phyloP scores from a whole-genome alignment of 345 rosid genomes.

The Isatis tinctoria region DNA sequence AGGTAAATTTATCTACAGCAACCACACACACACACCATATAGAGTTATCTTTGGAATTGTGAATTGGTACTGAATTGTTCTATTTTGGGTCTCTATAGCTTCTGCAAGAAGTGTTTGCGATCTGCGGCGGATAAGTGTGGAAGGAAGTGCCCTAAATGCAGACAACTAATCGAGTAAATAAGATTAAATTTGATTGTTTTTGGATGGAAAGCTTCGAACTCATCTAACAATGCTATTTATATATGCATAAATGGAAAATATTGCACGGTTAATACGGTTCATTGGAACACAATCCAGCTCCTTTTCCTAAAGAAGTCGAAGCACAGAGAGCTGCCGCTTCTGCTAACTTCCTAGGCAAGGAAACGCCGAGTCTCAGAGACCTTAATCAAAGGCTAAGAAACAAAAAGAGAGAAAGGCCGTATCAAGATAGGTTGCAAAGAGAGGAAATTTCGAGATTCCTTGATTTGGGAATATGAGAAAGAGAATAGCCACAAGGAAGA shows the following conservation, averaged over 20 bases:
- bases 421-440: slow-evolving; percentile 60
- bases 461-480: no score
- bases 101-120: no score
- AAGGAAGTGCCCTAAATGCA: slow-evolving; percentile 92
- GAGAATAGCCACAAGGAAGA: no score
- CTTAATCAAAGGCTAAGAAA: slow-evolving; percentile 10
- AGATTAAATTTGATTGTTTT: not conserved
- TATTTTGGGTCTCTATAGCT: no score
- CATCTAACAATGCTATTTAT: not conserved
- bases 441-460: slow-evolving; percentile 55
- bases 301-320: slow-evolving; percentile 83
- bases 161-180: slow-evolving; percentile 71
- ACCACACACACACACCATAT: no score
- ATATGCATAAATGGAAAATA: slow-evolving; percentile 72
- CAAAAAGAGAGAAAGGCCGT: slow-evolving; percentile 23
- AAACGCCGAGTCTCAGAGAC: slow-evolving; percentile 16
- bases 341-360: slow-evolving; percentile 7
- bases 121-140: no score
- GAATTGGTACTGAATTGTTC: no score
- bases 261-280: slow-evolving; percentile 86
- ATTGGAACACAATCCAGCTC: slow-evolving; percentile 97
- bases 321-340: slow-evolving; percentile 60
- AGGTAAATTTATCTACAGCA: no score
- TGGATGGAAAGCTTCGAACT: not conserved
- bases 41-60: no score